Conservation (phyloP, 768 basidiomycete species). For the Panaeolus papilionaceus region DNA sequence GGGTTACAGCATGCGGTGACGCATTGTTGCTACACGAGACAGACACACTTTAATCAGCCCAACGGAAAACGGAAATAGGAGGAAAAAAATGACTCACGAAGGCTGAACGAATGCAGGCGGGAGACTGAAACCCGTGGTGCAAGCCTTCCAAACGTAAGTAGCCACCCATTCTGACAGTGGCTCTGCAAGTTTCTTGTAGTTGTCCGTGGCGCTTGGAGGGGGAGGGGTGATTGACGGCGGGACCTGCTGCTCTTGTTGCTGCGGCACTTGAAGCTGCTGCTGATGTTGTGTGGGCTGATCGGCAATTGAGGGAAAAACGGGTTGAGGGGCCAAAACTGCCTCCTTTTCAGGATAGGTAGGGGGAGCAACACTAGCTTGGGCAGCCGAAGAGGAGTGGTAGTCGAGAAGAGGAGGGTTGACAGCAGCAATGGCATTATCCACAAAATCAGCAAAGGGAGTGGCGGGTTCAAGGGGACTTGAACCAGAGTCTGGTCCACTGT, state of each 20-base stretch:
- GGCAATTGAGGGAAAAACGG: slow-evolving; percentile 38
- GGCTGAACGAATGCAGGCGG: slow-evolving; percentile 58
- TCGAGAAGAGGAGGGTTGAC: slow-evolving; percentile 26
- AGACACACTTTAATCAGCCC: slow-evolving; percentile 4
- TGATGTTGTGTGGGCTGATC: slow-evolving; percentile 31
- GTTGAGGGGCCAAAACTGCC: slow-evolving; percentile 27
- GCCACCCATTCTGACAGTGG: slow-evolving; percentile 84
- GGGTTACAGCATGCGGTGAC: slow-evolving; percentile 48
- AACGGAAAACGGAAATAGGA: slow-evolving; percentile 18
- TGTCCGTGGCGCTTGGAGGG: slow-evolving; percentile 53
- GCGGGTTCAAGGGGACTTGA: slow-evolving; percentile 78
- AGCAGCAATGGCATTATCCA: slow-evolving; percentile 72
- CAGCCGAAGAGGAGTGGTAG: slow-evolving; percentile 8
- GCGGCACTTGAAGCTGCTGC: slow-evolving; percentile 19
- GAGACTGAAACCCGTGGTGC: slow-evolving; percentile 72
- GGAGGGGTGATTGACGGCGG: slow-evolving; percentile 44
- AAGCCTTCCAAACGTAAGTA: slow-evolving; percentile 82
- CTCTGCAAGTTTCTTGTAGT: slow-evolving; percentile 77
- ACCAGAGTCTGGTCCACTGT: slow-evolving; percentile 53
- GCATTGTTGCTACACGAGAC: slow-evolving; percentile 33
- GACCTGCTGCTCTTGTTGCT: slow-evolving; percentile 44
- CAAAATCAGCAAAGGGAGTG: slow-evolving; percentile 79
- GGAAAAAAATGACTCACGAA: slow-evolving; percentile 51
- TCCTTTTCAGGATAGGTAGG: slow-evolving; percentile 23
- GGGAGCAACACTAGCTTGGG: neutral